A percentile compares a stretch with the other conserved stretches of the same genome.
phyloP scores from a whole-genome alignment of 768 basidiomycete genomes.

The Lactifluus rugatus region DNA sequence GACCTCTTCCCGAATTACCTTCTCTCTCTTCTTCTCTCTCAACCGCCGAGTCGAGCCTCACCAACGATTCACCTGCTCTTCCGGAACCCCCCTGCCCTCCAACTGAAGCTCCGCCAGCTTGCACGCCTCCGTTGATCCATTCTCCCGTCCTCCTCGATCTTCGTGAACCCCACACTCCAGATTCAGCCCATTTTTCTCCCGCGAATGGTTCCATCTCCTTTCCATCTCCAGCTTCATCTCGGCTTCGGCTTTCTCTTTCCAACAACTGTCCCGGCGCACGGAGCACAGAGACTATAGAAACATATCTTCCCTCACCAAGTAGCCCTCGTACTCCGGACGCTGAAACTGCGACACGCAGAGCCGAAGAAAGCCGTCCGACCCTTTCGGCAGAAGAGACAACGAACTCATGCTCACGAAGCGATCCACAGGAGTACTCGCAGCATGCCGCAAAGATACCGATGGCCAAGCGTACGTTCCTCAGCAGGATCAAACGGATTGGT shows the following conservation, averaged over 20 bases:
- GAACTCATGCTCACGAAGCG: neutral
- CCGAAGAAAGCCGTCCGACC: neutral
- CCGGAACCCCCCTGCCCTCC: neutral
- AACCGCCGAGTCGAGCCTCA: slow-evolving; percentile 6
- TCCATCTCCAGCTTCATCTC: slow-evolving; percentile 16
- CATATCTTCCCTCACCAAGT: slow-evolving; percentile 2
- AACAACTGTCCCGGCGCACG: slow-evolving; percentile 1
- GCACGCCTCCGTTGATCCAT: neutral
- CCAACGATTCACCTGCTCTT: neutral
- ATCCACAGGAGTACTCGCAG: neutral
- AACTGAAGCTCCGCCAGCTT: neutral
- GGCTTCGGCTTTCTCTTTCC: slow-evolving; percentile 12
- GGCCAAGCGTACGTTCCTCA: slow-evolving; percentile 13
- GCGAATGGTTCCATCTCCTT: slow-evolving; percentile 6
- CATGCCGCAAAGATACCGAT: neutral
- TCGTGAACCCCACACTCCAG: slow-evolving; percentile 17
- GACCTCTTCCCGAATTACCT: slow-evolving; percentile 17
- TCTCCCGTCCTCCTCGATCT: slow-evolving; percentile 9
- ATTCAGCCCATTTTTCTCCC: slow-evolving; percentile 18
- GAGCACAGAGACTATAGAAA: slow-evolving; percentile 3
- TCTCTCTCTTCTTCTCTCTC: slow-evolving; percentile 18
- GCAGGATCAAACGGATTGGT: slow-evolving; percentile 15
- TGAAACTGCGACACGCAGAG: neutral
- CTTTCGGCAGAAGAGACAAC: neutral
- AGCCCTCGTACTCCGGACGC: neutral